Conservation (phyloP, 768 basidiomycete genomes). For the Russula virescens region DNA sequence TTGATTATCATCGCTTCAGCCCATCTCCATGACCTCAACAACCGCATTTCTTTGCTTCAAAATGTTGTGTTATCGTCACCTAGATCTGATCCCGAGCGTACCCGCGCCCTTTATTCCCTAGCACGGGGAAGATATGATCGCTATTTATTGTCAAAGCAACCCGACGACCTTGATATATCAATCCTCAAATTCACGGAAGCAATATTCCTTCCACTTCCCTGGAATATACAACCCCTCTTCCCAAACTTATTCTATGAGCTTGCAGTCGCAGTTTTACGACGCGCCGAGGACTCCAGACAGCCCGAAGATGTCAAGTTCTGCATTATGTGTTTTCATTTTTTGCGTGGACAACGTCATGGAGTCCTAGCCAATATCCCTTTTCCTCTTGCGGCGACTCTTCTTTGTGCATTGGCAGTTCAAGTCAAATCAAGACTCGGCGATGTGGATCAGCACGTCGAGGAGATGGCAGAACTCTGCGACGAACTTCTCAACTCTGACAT, state of each 20-base stretch:
- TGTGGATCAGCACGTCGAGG: neutral
- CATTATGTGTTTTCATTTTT: neutral
- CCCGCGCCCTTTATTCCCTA: neutral
- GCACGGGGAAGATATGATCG: neutral
- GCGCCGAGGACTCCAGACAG: neutral
- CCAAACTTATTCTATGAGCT: neutral
- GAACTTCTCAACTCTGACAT: neutral
- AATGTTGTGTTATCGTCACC: neutral
- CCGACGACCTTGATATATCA: neutral
- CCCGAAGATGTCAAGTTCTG: neutral
- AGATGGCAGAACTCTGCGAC: neutral
- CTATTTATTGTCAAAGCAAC: neutral
- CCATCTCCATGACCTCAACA: neutral
- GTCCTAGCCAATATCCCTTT: too few relatives aligned
- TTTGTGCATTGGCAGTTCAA: neutral
- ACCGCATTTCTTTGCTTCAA: neutral
- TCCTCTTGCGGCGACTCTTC: too few relatives aligned
- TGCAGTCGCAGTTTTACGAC: neutral
- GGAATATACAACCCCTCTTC: neutral
- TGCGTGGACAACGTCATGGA: neutral
- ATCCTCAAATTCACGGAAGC: neutral
- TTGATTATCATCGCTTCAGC: neutral
- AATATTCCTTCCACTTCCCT: neutral
- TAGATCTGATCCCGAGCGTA: neutral
- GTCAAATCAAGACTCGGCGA: neutral